Conservation (phyloP, 1,284 basidiomycete species). For the Inonotus hispidus region DNA sequence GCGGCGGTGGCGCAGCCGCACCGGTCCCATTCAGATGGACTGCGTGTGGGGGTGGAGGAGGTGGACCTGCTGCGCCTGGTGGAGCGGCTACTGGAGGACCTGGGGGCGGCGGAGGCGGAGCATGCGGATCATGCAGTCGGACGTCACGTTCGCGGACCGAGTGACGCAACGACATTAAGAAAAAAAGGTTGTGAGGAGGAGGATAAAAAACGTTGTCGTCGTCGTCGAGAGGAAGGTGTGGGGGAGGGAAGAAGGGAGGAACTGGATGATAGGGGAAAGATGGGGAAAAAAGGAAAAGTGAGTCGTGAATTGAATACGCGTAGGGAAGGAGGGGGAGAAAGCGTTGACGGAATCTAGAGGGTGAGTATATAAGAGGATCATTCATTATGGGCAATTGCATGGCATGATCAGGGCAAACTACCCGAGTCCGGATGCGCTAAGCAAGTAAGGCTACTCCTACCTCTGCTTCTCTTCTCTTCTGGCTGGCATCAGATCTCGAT, state of each 20-base stretch:
- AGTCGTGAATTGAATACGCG: no score
- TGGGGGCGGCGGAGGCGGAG: constrained; percentile 24
- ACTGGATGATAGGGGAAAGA: constrained; percentile 32
- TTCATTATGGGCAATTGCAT: not conserved
- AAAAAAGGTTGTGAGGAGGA: constrained; percentile 19
- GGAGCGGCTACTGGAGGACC: not conserved
- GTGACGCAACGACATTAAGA: constrained; percentile 57
- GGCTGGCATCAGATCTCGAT: not conserved
- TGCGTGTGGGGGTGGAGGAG: constrained; percentile 32
- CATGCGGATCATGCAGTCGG: constrained; percentile 53
- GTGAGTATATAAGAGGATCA: constrained; percentile 2
- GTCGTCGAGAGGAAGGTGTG: constrained; percentile 23
- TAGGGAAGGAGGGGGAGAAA: not conserved
- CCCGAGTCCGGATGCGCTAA: constrained; percentile 1
- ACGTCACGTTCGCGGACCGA: constrained; percentile 58
- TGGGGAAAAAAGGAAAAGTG: constrained; percentile 18
- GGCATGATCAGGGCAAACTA: constrained; percentile 1
- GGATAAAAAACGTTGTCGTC: constrained; percentile 25
- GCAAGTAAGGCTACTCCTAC: not conserved
- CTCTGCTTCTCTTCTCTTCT: not conserved
- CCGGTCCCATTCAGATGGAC: constrained; percentile 48
- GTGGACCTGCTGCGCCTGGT: constrained; percentile 22
- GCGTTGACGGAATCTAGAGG: constrained; percentile 5
- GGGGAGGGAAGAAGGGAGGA: constrained; percentile 23
- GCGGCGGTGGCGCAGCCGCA: constrained; percentile 27